phyloP scores from a whole-genome alignment of 1,284 basidiomycete genomes.

The Meira nashicola region DNA sequence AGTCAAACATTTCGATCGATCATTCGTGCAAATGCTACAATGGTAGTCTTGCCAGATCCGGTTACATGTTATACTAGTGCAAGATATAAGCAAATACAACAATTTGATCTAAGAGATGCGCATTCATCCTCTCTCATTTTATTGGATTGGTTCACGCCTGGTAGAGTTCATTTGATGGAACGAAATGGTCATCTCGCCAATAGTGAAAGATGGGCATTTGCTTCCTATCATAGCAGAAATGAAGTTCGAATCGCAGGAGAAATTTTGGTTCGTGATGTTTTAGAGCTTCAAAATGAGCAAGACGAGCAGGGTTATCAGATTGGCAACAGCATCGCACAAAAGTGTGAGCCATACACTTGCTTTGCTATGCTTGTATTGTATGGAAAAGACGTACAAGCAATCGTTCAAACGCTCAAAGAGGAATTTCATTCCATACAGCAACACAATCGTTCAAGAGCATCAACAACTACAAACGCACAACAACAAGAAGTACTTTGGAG shows the following conservation, averaged over 20 bases:
- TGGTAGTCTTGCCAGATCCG: constrained; percentile 44
- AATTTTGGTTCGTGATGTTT: constrained; percentile 68
- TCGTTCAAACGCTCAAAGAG: constrained; percentile 57
- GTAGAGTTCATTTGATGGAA: constrained; percentile 22
- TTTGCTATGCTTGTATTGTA: constrained; percentile 75
- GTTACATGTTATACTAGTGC: constrained; percentile 44
- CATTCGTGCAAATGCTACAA: constrained; percentile 29
- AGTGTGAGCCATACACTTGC: constrained; percentile 71
- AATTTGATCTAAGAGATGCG: constrained; percentile 35
- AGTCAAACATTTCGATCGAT: constrained; percentile 28
- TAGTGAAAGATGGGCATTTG: constrained; percentile 82
- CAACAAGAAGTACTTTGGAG: constrained; percentile 26
- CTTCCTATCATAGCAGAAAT: constrained; percentile 76
- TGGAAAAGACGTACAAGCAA: constrained; percentile 60
- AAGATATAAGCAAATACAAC: constrained; percentile 42
- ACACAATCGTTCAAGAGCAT: constrained; percentile 19
- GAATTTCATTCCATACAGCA: constrained; percentile 63
- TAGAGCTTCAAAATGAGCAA: constrained; percentile 64
- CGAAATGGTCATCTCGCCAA: constrained; percentile 10
- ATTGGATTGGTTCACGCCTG: constrained; percentile 50
- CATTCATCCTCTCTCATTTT: constrained; percentile 33
- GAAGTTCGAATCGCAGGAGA: constrained; percentile 68
- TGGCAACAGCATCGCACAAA: constrained; percentile 58
- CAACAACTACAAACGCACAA: background rate
- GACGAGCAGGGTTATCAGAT: background rate